Evolutionary conservation across 345 rosid species (phyloP).

Genomic region (Lenwebbia sp.): DNA sequence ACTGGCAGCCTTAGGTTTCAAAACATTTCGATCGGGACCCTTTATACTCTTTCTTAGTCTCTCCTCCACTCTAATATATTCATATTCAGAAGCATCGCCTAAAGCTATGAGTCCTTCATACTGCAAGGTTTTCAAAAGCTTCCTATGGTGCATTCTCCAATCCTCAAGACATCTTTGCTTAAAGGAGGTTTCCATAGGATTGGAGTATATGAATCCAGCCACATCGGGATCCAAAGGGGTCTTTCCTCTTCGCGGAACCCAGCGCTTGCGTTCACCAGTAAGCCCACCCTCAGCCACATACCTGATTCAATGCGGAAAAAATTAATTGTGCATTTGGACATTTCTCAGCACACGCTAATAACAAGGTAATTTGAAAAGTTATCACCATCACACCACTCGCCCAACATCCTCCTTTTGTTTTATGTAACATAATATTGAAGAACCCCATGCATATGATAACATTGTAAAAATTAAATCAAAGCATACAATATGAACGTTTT

Average conservation of each 20-base stretch:
- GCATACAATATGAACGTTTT: neutral
- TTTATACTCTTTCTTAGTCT: slow-evolving; percentile 61
- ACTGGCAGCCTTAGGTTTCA: slow-evolving; percentile 97
- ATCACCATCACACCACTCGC: neutral
- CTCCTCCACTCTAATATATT: slow-evolving; percentile 67
- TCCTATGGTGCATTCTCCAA: slow-evolving; percentile 61
- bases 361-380: neutral
- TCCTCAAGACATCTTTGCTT: slow-evolving; percentile 85
- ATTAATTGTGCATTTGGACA: neutral
- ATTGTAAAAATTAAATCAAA: neutral
- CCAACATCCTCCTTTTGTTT: neutral
- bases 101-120: slow-evolving; percentile 68
- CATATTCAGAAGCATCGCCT: slow-evolving; percentile 75
- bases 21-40: slow-evolving; percentile 72
- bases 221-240: slow-evolving; percentile 94
- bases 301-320: slow-evolving; percentile 28
- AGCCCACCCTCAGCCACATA: slow-evolving; percentile 90
- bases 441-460: neutral
- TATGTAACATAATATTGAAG: neutral
- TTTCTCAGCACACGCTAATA: neutral
- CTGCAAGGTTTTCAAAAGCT: slow-evolving; percentile 57
- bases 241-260: slow-evolving; percentile 97
- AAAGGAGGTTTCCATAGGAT: slow-evolving; percentile 88
- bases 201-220: slow-evolving; percentile 72
- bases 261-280: slow-evolving; percentile 94